A percentile compares a stretch with the other conserved stretches of the same genome.
Conservation (phyloP, 2,329 filamentous ascomycete species). For the Monosporascus sp. region DNA sequence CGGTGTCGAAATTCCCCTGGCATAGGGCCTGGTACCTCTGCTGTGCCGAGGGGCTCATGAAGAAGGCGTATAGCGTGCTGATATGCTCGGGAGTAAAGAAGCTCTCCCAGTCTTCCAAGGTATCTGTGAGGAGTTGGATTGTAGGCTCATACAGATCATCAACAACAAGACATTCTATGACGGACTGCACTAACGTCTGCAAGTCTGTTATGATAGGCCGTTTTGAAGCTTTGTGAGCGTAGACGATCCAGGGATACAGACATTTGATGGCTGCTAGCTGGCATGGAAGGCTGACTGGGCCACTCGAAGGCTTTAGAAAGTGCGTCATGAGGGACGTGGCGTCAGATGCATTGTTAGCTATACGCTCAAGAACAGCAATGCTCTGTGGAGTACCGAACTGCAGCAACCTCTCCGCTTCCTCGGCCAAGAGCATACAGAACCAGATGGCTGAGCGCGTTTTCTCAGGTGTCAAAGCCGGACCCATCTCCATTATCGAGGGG, state of each 20-base stretch:
- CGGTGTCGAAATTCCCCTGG: conserved; percentile 58
- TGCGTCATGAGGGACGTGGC: conserved; percentile 43
- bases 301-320: conserved; percentile 26
- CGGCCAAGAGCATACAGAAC: conserved; percentile 60
- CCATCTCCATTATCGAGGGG: conserved; percentile 46
- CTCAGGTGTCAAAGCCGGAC: conserved; percentile 40
- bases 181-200: conserved; percentile 52
- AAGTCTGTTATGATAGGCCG: conserved; percentile 55
- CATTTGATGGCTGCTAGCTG: conserved; percentile 55
- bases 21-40: conserved; percentile 51
- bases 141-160: conserved; percentile 55
- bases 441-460: conserved; percentile 57
- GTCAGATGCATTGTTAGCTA: conserved; percentile 47
- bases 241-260: conserved; percentile 69
- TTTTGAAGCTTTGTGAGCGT: conserved; percentile 60
- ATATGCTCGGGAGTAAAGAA: conserved; percentile 60
- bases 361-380: conserved; percentile 44
- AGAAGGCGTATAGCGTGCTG: conserved; percentile 50
- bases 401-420: conserved; percentile 52
- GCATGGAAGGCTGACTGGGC: conserved; percentile 24
- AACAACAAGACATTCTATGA: conserved; percentile 56
- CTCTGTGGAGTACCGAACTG: conserved; percentile 58
- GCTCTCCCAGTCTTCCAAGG: conserved; percentile 58
- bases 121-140: conserved; percentile 61
- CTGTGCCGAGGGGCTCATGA: conserved; percentile 56